These are phyloP conservation scores for Chloropicon primus DNA, from an alignment of 139 green algal genomes.

Conservation along the genomic window DNA sequence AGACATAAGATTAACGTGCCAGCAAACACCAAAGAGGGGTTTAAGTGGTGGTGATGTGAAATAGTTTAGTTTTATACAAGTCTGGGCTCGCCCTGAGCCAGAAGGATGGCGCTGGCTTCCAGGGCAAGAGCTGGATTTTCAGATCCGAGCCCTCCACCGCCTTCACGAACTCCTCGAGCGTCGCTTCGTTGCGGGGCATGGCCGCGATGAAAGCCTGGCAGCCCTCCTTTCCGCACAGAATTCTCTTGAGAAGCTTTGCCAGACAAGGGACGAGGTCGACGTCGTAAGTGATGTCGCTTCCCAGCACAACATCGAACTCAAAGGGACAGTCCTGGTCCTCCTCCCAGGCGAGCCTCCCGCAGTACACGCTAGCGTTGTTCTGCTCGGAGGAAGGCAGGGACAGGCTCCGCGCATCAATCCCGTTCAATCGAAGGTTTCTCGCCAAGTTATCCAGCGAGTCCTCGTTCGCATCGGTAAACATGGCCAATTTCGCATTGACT, in stretches of 20 bases:
- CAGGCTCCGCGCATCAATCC: not conserved
- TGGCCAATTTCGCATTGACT: not conserved
- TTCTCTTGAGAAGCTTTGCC: not conserved
- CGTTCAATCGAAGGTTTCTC: not conserved
- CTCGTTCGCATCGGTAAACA: not conserved
- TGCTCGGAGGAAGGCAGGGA: too few species aligned
- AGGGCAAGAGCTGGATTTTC: not conserved
- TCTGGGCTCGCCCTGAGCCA: not conserved
- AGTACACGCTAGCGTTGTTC: not conserved
- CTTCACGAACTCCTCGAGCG: not conserved
- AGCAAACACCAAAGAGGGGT: not conserved
- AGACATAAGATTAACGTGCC: not conserved
- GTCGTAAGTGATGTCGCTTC: not conserved
- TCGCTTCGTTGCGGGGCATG: not conserved
- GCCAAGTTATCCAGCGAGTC: not conserved
- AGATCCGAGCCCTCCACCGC: not conserved
- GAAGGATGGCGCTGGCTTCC: not conserved
- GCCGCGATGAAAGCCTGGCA: not conserved
- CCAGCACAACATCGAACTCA: not conserved
- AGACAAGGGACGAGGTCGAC: not conserved
- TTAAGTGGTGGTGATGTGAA: not conserved
- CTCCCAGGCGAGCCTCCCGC: not conserved
- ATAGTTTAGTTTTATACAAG: not conserved
- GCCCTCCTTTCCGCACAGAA: not conserved
- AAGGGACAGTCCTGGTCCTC: not conserved